Evolutionary conservation across 1,284 basidiomycete genomes (phyloP), one percentile per base, ranked within the genome.

Genomic region (Cryptococcus hybrid): DNA sequence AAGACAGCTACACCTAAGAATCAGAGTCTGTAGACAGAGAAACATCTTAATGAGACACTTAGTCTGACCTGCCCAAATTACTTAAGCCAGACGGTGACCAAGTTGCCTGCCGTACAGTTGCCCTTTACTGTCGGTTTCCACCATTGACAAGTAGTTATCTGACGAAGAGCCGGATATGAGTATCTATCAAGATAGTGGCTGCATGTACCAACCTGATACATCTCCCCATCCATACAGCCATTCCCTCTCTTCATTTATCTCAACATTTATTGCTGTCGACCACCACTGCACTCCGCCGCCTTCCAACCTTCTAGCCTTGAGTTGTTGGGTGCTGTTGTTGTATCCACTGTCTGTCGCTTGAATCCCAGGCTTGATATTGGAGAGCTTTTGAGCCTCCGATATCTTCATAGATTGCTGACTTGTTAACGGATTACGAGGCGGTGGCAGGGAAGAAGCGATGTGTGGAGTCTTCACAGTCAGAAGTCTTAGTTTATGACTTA

Each of bases 81-180:
- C 53, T 62, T 13, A 77, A 42, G 3, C 70, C 71, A 0, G 73
- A 70, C 0, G 75, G 72, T 5, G 72, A 74, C 75, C 75, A 77
- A 0, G 67, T 57, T 8, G 69, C 70, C 11, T 59, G 47, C 49
- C 65, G 60, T 2, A 67, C 54, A 11, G 55, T 45, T 24, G 70
- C 68, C 34, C 67, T n/a, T 70, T 66, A 1, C 53, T 46, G 2
- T 68, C 11, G 2, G 30, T 30, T 30, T 30, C 30, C 30, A 30
- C 30, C 30, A 30, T 30, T 30, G 30, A 3, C 30, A 30, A 30
- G 30, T 30, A 30, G 4, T 30, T 30, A 30, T 30, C 30, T 30
- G 30, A 30, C 30, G 4, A 30, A 30, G 30, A 30, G 30, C 30
- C 4, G 30, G 30, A 30, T 30, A 30, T 30, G 30, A 30, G 30